Evolutionary conservation across 306 rosid species (phyloP).

Genomic region (Lathyrus oleraceus): DNA sequence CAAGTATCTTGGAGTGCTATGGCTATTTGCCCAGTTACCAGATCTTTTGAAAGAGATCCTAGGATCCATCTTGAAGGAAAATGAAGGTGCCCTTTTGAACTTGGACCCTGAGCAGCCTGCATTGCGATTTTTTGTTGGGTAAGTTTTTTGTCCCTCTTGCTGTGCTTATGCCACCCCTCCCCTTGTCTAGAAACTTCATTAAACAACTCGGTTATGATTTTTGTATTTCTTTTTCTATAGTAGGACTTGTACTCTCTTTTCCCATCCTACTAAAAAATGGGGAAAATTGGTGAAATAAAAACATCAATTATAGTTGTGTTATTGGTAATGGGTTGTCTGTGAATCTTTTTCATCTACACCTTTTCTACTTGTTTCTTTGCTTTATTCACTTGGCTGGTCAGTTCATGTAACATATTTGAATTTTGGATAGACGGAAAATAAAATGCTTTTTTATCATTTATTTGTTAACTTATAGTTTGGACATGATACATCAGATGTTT

Average conservation of each 20-base stretch:
- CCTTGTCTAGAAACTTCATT: not conserved
- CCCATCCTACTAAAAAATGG: not conserved
- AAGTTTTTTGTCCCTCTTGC: slow-evolving; percentile 30
- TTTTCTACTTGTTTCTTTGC: slow-evolving; percentile 19
- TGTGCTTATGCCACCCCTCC: not conserved
- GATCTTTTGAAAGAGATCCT: slow-evolving; percentile 88
- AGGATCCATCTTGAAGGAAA: slow-evolving; percentile 95
- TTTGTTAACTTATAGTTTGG: not conserved
- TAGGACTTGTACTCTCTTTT: not conserved
- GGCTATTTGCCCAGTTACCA: slow-evolving; percentile 98
- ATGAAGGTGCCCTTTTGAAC: slow-evolving; percentile 93
- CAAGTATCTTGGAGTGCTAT: slow-evolving; percentile 96
- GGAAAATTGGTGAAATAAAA: not conserved
- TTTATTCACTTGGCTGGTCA: not conserved
- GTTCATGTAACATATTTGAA: not conserved
- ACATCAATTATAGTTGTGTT: not conserved
- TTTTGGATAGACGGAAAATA: slow-evolving; percentile 3
- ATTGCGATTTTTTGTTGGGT: slow-evolving; percentile 97
- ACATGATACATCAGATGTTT: not conserved
- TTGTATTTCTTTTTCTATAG: slow-evolving; percentile 22
- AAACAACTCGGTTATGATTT: not conserved
- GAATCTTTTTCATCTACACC: not conserved
- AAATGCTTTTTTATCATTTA: slow-evolving; percentile 1
- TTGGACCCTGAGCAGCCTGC: slow-evolving; percentile 99
- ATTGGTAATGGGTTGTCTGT: not conserved